Percentiles rank a stretch among this genome's conserved stretches.
These are phyloP conservation scores for Nemania bipapillata DNA, from an alignment of 2,329 filamentous ascomycete species.

Conservation along the genomic window DNA sequence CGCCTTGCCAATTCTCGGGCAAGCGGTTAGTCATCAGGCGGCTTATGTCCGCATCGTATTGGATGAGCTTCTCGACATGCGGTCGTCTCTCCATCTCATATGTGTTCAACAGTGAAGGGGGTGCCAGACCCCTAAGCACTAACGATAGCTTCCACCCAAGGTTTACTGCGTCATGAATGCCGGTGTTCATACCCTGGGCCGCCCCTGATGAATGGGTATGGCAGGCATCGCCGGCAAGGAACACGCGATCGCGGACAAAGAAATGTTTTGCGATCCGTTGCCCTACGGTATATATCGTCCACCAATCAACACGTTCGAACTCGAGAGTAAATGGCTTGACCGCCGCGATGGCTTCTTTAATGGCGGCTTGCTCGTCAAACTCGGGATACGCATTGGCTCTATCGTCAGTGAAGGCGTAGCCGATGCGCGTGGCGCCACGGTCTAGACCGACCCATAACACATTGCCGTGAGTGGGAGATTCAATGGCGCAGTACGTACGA, in stretches of 20 bases:
- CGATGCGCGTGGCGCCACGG: slow-evolving; percentile 64
- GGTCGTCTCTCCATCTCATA: slow-evolving; percentile 61
- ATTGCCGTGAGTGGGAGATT: slow-evolving; percentile 64
- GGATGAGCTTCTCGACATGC: slow-evolving; percentile 58
- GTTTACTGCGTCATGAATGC: slow-evolving; percentile 62
- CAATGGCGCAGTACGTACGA: slow-evolving; percentile 61
- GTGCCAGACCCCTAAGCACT: slow-evolving; percentile 50
- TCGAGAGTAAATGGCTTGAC: slow-evolving; percentile 53
- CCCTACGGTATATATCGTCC: slow-evolving; percentile 53
- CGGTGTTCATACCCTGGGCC: slow-evolving; percentile 68
- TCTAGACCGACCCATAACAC: slow-evolving; percentile 66
- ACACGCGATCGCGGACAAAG: slow-evolving; percentile 59
- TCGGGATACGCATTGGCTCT: slow-evolving; percentile 52
- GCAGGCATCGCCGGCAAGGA: slow-evolving; percentile 67
- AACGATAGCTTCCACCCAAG: slow-evolving; percentile 62
- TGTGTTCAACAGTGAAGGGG: slow-evolving; percentile 56
- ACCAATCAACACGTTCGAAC: slow-evolving; percentile 56
- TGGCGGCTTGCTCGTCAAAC: slow-evolving; percentile 49
- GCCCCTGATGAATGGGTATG: slow-evolving; percentile 67
- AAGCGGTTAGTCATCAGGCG: slow-evolving; percentile 55
- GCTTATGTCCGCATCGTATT: slow-evolving; percentile 55
- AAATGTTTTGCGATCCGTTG: slow-evolving; percentile 45
- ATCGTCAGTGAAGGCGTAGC: slow-evolving; percentile 62
- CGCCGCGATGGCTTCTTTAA: slow-evolving; percentile 30
- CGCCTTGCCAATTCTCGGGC: slow-evolving; percentile 55